Base-by-base conservation (phyloP, 495 filamentous ascomycete species). In the Hypoxylon lienhwacheense region DNA sequence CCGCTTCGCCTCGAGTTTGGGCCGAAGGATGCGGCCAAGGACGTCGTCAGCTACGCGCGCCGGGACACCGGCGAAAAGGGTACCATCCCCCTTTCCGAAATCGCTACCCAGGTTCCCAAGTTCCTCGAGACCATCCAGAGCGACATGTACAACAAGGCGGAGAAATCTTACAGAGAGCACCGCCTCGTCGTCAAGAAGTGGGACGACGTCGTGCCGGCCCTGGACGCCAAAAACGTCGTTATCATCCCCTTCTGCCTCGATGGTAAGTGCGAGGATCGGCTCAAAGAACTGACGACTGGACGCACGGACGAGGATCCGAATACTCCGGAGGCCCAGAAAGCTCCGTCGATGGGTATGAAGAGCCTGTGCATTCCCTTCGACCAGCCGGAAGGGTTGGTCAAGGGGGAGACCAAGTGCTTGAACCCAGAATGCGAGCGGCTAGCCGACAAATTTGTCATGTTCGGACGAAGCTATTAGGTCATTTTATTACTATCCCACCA, bases 331-430 rank as follows among this genome's bases (percentile, higher is more conserved):
- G 89, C 91, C 63, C 78, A 87, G 60, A 85, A 83, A 63, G 88
- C 87, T 14, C 93, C 95, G 36, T 86, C 83, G 56, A 97, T 97
- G 95, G 93, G 93, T 53, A 95, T 93, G 64, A 98, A 98, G 83
- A 88, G 84, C 54, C 78, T 98, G 63, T 98, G 93, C 70, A 97
- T 98, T 78, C 93, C 95, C 15, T 96, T 96, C 66, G 89, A 97
- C 57, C 93, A 97, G 73, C 90, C 92, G 26, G 84, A 86, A 59
- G 89, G 85, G 26, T 71, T 96, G 49, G 74, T 83, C 50, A 73
- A 81, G 53, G 91, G 89, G 21, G 84, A 87, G 69, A 96, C 90
- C 41, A 91, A 91, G 73, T 98, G 93, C 69, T 73, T 85, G 54
- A 95, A 89, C 76, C 90, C 95, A 20, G 80, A 95, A 55, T 98